Evolutionary conservation across 1,284 basidiomycete species (phyloP).

Genomic region (Kwoniella shivajii): DNA sequence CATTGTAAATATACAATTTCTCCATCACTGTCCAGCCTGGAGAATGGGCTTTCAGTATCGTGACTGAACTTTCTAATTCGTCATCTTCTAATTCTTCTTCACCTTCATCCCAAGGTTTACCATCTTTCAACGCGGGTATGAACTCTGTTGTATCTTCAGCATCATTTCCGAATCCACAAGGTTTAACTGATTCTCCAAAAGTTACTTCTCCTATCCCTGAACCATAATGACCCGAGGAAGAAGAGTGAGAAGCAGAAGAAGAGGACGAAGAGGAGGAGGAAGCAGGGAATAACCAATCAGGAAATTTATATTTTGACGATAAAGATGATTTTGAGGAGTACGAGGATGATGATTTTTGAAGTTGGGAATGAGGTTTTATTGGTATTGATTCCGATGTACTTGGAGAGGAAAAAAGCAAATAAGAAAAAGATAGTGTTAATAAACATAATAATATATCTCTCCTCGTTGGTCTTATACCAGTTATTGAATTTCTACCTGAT

Average conservation of each 20-base stretch:
- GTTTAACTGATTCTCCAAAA: conserved; percentile 31
- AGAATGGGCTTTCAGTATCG: conserved; percentile 40
- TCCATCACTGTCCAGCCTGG: conserved; percentile 53
- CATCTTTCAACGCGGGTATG: neutral
- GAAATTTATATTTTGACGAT: conserved; percentile 7
- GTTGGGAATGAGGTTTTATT: neutral
- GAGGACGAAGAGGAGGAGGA: neutral
- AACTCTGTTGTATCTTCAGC: neutral
- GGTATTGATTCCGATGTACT: neutral
- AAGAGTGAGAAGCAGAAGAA: neutral
- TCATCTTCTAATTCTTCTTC: conserved; percentile 35
- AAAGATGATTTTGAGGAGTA: neutral
- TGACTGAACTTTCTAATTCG: conserved; percentile 29
- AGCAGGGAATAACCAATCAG: conserved; percentile 7
- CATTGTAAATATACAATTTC: conserved; percentile 69
- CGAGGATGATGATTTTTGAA: neutral
- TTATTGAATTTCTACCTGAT: neutral
- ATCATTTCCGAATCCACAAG: conserved; percentile 14
- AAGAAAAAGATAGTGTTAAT: conserved; percentile 45
- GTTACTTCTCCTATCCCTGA: conserved; percentile 11
- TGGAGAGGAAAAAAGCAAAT: conserved; percentile 35
- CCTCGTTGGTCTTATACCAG: conserved; percentile 35
- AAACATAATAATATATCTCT: conserved; percentile 48
- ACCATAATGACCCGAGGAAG: neutral
- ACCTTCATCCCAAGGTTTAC: conserved; percentile 19